A percentile compares a stretch with the other conserved stretches of the same genome.
Conservation (phyloP, 2,329 filamentous ascomycete genomes). For the Apiospora malaysiana region DNA sequence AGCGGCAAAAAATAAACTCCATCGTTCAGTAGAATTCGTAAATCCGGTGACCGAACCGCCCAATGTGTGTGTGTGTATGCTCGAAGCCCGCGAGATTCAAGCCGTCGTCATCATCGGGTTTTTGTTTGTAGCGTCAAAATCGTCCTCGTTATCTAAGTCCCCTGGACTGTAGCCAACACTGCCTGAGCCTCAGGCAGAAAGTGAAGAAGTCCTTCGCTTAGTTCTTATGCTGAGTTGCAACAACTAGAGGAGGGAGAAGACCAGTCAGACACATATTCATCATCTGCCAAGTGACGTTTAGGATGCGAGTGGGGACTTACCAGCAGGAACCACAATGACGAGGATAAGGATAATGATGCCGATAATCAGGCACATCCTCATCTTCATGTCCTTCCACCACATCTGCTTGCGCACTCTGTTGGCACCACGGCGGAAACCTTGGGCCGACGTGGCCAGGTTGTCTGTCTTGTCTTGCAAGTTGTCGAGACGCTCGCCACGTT, state of each 20-base stretch:
- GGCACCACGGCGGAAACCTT: constrained; percentile 94
- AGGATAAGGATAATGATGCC: constrained; percentile 91
- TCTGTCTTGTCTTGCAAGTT: constrained; percentile 64
- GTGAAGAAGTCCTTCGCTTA: constrained; percentile 14
- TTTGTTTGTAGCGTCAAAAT: constrained; percentile 26
- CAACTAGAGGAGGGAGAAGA: constrained; percentile 39
- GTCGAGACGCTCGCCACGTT: constrained; percentile 70
- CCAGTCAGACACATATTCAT: neutral
- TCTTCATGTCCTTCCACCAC: constrained; percentile 99
- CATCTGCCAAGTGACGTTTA: neutral
- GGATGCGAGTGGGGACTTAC: constrained; percentile 58
- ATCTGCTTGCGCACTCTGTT: constrained; percentile 97
- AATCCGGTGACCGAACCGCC: constrained; percentile 35
- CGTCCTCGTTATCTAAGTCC: constrained; percentile 29
- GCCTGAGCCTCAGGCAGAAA: constrained; percentile 21
- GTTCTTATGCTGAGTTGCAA: constrained; percentile 49
- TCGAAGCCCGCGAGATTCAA: constrained; percentile 44
- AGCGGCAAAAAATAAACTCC: constrained; percentile 33
- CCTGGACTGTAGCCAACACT: constrained; percentile 36
- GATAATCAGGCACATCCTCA: constrained; percentile 94
- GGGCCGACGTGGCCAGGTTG: constrained; percentile 89
- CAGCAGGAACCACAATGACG: constrained; percentile 91
- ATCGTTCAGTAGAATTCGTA: constrained; percentile 40
- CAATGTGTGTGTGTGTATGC: constrained; percentile 30
- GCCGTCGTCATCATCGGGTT: constrained; percentile 31